Base-by-base conservation (phyloP, 202 grass and related monocot genomes). In the Brachypodium distachyon region DNA sequence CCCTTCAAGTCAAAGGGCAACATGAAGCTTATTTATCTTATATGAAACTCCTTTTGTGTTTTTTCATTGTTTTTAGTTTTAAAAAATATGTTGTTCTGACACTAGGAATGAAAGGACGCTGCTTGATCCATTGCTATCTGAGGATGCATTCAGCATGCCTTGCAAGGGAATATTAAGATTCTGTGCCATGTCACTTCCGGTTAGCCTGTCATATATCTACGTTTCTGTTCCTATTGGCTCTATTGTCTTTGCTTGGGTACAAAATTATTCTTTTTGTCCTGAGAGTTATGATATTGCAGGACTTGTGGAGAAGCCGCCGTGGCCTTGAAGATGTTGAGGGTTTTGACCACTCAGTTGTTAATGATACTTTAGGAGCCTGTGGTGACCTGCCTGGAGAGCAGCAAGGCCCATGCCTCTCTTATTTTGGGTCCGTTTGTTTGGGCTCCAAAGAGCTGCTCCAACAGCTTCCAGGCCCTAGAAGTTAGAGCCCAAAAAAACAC, bases 111-210 rank as follows among this genome's bases (percentile, higher is more conserved):
- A 87, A 70, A 93, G 86, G 82, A 93, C 78, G 65, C 50, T 97
- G 61, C 81, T 93, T 51, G 67, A 88, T 58, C 47, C 88, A 9
- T 67, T 88, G 72, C 73, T 97, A 41, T 85, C 84, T 48, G 29
- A 91, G 70, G 81, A 93, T 89, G 94, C 72, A 60, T 51, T 80
- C 48, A 77, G 91, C 69, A 77, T 97, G 64, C 94, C 94, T 73
- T 86, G 74, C 64, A 93, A 91, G 85, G 94, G 94, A 89, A 78
- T 93, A 85, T 41, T 97, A 73, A 93, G 81, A 44, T 77, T 93
- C 7, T 97, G 94, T 9, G 91, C 94, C 12, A 81, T 97, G 86
- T 97, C 94, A 63, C 83, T 97, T 91, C 94, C 94, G 21, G 94
- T 93, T 64, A 93, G 94, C 74, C 22, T 25, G 41, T 50, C 40